Base-by-base conservation (phyloP, 2,329 filamentous ascomycete species). In the Metarhizium guizhouense region DNA sequence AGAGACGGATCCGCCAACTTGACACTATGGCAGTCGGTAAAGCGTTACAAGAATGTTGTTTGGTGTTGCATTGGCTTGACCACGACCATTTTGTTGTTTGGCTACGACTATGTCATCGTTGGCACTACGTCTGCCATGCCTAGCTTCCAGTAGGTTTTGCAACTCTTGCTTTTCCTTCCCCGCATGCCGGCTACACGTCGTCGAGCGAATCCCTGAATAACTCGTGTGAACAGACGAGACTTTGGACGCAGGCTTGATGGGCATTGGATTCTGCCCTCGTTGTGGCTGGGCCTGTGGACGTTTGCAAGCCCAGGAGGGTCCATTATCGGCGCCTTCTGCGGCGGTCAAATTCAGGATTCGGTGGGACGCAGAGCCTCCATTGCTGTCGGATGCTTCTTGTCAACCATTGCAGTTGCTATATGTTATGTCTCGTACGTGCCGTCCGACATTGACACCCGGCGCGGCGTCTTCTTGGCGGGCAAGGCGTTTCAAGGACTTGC, bases 261-360 rank as follows among this genome's bases (percentile, higher is more conserved):
- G n/a, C 54, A 62, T 34, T 66, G 67, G 45, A 74, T 71, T 43
- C 68, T 74, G 20, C 74, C 75, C 0, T 72, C 72, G 1, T 62
- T 70, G 20, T 77, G 74, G 74, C 65, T 77, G 7, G 70, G 72
- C 1, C 64, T 77, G 14, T 77, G 74, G 74, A 72, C 70, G 47
- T 70, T 72, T 25, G 64, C 70, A 6, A 68, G 68, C 29, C 69
- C 71, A 0, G 60, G 74, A 14, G 72, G 72, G 1, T 65, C 68
- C 47, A 67, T 74, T 53, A 51, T 70, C n/a, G 74, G 74, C 3
- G 65, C 72, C 1, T 56, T 69, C 6, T 51, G 64, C 2, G 74
- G 67, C 7, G 74, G 74, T 6, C 67, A 64, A 57, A 63, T 75
- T 25, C 70, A 74, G 54, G 74, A 77, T 58, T 65, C 67, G 20